Conservation (phyloP, 805 yeast genomes). For the Pichia sporocuriosa region DNA sequence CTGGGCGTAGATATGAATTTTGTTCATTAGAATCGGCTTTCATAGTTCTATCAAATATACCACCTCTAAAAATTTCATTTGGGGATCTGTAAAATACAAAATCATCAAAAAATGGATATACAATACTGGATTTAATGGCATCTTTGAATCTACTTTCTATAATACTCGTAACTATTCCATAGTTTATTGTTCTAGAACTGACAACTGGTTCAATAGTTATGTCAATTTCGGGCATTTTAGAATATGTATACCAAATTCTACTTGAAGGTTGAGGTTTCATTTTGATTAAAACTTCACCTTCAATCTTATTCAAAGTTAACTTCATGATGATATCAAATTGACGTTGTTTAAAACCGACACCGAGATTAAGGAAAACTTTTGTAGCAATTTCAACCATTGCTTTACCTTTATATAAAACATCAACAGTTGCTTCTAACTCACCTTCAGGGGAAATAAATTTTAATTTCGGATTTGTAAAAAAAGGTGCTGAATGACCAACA, state of each 20-base stretch:
- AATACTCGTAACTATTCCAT: conserved; percentile 69
- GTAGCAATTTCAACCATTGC: conserved; percentile 73
- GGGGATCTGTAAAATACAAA: conserved; percentile 60
- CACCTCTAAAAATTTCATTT: conserved; percentile 78
- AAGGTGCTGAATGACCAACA: conserved; percentile 78
- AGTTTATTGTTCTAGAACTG: conserved; percentile 73
- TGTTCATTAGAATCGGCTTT: conserved; percentile 15
- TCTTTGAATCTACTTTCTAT: conserved; percentile 75
- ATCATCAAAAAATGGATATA: conserved; percentile 87
- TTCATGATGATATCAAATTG: conserved; percentile 72
- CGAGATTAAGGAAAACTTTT: conserved; percentile 66
- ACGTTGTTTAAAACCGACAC: conserved; percentile 62
- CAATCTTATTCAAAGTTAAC: conserved; percentile 57
- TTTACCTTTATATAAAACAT: conserved; percentile 69
- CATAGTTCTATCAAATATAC: conserved; percentile 68
- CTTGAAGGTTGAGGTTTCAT: conserved; percentile 88
- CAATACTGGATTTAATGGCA: conserved; percentile 71
- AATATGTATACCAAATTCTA: conserved; percentile 87
- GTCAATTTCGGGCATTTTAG: conserved; percentile 66
- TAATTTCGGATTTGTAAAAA: conserved; percentile 65
- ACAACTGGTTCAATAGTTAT: conserved; percentile 85
- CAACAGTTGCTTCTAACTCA: conserved; percentile 50
- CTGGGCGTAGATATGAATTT: too few species aligned
- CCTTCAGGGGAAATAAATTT: conserved; percentile 77
- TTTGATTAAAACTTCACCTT: conserved; percentile 64